phyloP scores from a whole-genome alignment of 2,329 filamentous ascomycete species.

The Cryoendolithus antarcticus region DNA sequence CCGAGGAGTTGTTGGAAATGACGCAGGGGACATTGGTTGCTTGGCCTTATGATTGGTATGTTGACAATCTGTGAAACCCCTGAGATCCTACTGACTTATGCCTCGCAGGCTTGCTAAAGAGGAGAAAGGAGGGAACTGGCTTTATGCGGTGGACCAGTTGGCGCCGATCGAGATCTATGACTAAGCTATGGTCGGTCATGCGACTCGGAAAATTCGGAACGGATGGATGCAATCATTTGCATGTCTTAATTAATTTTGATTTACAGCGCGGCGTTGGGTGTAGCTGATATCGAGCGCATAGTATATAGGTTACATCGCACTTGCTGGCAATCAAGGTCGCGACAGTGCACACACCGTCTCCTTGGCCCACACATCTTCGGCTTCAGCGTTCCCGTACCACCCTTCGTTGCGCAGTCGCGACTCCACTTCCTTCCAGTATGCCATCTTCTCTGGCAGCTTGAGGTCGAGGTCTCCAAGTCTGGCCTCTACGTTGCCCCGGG shows the following conservation, averaged over 20 bases:
- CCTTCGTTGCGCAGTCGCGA: slow-evolving; percentile 24
- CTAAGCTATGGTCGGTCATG: slow-evolving; percentile 5
- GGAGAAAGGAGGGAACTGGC: slow-evolving; percentile 88
- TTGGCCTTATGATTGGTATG: slow-evolving; percentile 85
- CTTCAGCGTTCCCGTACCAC: slow-evolving; percentile 27
- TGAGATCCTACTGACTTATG: background rate
- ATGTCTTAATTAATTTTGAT: too few relatives aligned
- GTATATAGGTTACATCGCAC: too few relatives aligned
- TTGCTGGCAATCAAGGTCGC: background rate
- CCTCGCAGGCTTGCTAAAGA: slow-evolving; percentile 60
- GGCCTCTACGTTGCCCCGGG: slow-evolving; percentile 22
- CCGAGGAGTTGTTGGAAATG: slow-evolving; percentile 67
- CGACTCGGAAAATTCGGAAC: too few relatives aligned
- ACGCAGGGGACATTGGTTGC: slow-evolving; percentile 80
- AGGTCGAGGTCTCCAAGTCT: slow-evolving; percentile 36
- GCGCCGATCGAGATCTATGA: slow-evolving; percentile 89
- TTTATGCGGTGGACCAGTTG: slow-evolving; percentile 91
- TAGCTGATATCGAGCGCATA: too few relatives aligned
- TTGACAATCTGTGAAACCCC: slow-evolving; percentile 4
- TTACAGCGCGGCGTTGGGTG: too few relatives aligned
- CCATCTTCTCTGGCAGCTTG: slow-evolving; percentile 30
- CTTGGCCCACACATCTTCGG: slow-evolving; percentile 1
- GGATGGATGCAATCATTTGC: too few relatives aligned
- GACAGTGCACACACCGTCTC: slow-evolving; percentile 4
- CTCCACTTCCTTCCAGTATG: slow-evolving; percentile 31